phyloP scores from a whole-genome alignment of 2,329 filamentous ascomycete species.

The Alternaria ethzedia region DNA sequence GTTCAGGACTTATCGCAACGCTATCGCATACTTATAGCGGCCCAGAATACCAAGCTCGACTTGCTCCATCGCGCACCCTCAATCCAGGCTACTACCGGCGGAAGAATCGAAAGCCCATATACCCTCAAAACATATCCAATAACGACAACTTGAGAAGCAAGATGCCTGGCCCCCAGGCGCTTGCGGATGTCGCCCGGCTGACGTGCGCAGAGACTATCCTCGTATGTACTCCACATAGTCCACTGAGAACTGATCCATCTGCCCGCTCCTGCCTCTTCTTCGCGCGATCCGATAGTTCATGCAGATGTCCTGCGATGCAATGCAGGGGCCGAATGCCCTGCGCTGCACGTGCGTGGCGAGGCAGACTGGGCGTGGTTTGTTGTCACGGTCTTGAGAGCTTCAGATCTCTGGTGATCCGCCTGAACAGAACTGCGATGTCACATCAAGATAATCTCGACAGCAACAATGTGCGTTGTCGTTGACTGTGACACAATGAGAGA shows the following conservation, averaged over 20 bases:
- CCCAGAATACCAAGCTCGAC: not conserved
- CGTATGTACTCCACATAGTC: not conserved
- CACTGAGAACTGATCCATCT: not conserved
- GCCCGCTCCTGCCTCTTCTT: not conserved
- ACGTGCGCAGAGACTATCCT: not conserved
- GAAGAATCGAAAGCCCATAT: not conserved
- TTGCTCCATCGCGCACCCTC: not conserved
- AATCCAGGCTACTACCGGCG: not conserved
- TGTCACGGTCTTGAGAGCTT: not conserved
- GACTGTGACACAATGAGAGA: not conserved
- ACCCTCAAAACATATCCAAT: not conserved
- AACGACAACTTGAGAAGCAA: constrained; percentile 26
- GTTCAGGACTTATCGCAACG: not conserved
- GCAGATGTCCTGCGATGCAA: not conserved
- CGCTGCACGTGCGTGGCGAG: not conserved
- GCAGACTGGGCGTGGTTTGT: not conserved
- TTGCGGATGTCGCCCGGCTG: not conserved
- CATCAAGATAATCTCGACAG: fast-evolving
- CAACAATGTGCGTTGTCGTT: not conserved
- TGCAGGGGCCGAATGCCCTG: not conserved
- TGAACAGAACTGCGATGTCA: no score
- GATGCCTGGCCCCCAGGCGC: not conserved
- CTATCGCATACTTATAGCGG: not conserved
- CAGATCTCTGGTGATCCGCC: not conserved
- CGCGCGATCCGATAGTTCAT: not conserved